A percentile compares a stretch with the other conserved stretches of the same genome.
phyloP scores from a whole-genome alignment of 2,329 filamentous ascomycete genomes.

The Fonsecaea nubica region DNA sequence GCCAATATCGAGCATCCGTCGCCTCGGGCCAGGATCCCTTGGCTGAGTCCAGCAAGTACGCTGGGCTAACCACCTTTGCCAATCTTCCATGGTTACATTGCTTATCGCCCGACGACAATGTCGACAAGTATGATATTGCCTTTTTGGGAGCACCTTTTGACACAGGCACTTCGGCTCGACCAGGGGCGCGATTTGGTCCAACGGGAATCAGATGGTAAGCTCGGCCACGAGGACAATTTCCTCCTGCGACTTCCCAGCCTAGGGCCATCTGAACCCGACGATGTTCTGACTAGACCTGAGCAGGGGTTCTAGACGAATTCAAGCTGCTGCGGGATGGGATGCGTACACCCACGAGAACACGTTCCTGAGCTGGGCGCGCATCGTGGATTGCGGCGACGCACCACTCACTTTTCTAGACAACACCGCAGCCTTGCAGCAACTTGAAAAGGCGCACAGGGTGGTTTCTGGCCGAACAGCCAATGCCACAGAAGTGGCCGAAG shows the following conservation, averaged over 20 bases:
- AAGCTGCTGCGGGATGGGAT: slow-evolving; percentile 50
- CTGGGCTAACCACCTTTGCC: slow-evolving; percentile 46
- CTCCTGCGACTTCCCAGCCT: not conserved
- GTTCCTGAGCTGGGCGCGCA: slow-evolving; percentile 57
- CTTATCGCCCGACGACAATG: slow-evolving; percentile 37
- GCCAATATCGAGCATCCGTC: slow-evolving; percentile 31
- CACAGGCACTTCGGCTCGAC: slow-evolving; percentile 59
- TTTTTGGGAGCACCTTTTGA: slow-evolving; percentile 61
- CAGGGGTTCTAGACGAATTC: slow-evolving; percentile 57
- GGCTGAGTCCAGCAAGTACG: slow-evolving; percentile 52
- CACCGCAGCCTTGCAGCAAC: slow-evolving; percentile 61
- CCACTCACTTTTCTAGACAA: slow-evolving; percentile 61
- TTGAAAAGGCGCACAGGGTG: slow-evolving; percentile 58
- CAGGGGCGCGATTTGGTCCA: slow-evolving; percentile 61
- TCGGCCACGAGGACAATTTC: not conserved
- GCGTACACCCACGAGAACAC: slow-evolving; percentile 59
- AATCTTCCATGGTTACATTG: slow-evolving; percentile 46
- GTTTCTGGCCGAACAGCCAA: slow-evolving; percentile 56
- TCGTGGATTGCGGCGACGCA: slow-evolving; percentile 63
- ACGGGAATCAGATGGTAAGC: slow-evolving; percentile 54
- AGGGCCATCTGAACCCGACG: not conserved
- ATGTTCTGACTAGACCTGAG: slow-evolving; percentile 4
- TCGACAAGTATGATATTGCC: slow-evolving; percentile 49
- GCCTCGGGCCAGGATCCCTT: slow-evolving; percentile 47
- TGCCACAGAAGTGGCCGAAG: slow-evolving; percentile 47